Evolutionary conservation across 2,329 filamentous ascomycete genomes (phyloP).

Genomic region (Fonsecaea multimorphosa): DNA sequence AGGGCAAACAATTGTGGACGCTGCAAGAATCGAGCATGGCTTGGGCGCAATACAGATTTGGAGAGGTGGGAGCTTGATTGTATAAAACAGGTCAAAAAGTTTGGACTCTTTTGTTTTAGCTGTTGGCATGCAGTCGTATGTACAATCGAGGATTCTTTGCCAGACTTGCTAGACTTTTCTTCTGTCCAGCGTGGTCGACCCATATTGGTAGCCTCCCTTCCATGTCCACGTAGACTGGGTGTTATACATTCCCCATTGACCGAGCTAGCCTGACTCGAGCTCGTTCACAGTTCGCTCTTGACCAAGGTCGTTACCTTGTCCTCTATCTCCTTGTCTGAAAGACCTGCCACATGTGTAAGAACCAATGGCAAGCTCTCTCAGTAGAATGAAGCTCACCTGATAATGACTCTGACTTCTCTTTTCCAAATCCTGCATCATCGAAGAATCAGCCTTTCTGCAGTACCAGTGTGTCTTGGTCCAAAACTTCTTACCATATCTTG

Average conservation of each 20-base stretch:
- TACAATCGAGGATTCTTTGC: conserved; percentile 32
- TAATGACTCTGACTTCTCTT: conserved; percentile 69
- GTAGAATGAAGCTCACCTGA: conserved; percentile 54
- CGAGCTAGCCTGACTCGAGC: background rate
- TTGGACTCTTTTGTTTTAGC: background rate
- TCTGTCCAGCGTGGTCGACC: background rate
- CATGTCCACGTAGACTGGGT: conserved; percentile 8
- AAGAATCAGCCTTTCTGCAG: conserved; percentile 32
- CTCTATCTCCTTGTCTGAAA: conserved; percentile 74
- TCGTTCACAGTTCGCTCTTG: conserved; percentile 50
- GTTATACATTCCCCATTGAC: conserved; percentile 1
- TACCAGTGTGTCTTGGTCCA: background rate
- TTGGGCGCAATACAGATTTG: conserved; percentile 63
- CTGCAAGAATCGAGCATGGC: conserved; percentile 58
- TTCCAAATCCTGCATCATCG: conserved; percentile 63
- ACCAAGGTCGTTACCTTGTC: conserved; percentile 69
- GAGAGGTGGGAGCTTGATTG: conserved; percentile 37
- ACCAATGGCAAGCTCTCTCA: background rate
- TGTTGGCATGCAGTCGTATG: conserved; percentile 25
- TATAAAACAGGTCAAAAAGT: background rate
- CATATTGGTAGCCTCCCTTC: conserved; percentile 6
- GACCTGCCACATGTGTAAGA: conserved; percentile 52
- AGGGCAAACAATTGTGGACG: conserved; percentile 56
- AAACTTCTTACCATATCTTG: conserved; percentile 77
- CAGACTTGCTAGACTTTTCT: background rate